Base-by-base conservation (phyloP, 805 yeast genomes). In the Scheffersomyces lignosus region DNA sequence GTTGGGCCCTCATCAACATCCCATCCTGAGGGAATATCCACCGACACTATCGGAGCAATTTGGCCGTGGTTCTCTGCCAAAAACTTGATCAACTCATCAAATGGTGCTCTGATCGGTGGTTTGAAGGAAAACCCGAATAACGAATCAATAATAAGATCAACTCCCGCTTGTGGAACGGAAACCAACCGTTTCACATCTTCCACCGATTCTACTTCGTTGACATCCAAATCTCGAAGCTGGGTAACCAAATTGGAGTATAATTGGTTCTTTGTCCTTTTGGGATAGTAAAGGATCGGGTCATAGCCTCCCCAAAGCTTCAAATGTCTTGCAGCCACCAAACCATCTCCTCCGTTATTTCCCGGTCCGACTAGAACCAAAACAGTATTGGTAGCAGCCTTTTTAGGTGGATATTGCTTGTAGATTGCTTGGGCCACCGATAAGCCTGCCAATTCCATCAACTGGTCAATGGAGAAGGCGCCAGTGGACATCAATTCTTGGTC, bases 21-120 rank as follows among this genome's bases (percentile, higher is more conserved):
- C 99, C 99, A 93, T 0, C 97, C 96, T 2, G 96, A 85, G 0
- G 99, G 99, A 31, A 91, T 78, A 58, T 93, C 99, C 2, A 93
- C 86, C 0, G 95, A 78, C 0, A 87, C 75, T 2, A 89, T 76
- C 1, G 90, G 91, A 2, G 78, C 49, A 51, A 70, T n/a, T 49
- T 51, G 37, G 75, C 64, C 6, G 73, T 75, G 12, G 31, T 52
- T 45, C 47, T 49, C 40, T 6, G 52, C 37, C 39, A 68, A 45
- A 33, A 34, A 57, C 6, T 34, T 27, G 23, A 69, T 52, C 31
- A 67, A 47, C 5, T 64, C 70, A 29, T 75, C 78, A 56, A 85
- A 91, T 1, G 96, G 96, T 24, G 75, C 75, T 37, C 97, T 70
- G 33, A 91, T 72, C 0, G 96, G 96, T 1, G 97, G 95, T 41